Conservation (phyloP, 441 rosid genomes). For the Pelargonium australe region DNA sequence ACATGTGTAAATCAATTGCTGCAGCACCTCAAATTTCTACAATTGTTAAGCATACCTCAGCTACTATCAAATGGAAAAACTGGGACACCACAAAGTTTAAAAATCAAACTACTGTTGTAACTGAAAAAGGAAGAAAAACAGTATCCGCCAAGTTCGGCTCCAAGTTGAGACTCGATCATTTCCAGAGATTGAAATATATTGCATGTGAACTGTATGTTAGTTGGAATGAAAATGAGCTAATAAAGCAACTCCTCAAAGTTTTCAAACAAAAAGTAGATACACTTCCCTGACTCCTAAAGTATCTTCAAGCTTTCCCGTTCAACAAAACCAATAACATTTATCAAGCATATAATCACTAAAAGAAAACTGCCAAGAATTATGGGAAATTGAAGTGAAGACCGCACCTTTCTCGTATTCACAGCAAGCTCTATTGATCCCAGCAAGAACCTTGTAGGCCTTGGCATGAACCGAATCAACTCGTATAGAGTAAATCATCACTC, state of each 20-base stretch:
- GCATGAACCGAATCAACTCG: conserved; percentile 89
- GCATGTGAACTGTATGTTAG: background rate
- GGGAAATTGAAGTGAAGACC: background rate
- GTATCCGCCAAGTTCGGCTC: background rate
- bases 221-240: background rate
- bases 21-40: background rate
- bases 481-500: conserved; percentile 82
- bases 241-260: background rate
- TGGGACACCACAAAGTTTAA: background rate
- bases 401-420: conserved; percentile 56
- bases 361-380: background rate
- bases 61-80: background rate
- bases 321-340: background rate
- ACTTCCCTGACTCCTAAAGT: too few species aligned
- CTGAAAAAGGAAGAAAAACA: too few species aligned
- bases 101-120: background rate
- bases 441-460: conserved; percentile 88
- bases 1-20: background rate
- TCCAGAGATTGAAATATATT: background rate
- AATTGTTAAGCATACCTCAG: background rate
- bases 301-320: background rate
- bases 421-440: conserved; percentile 80
- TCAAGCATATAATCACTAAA: background rate
- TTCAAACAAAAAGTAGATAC: background rate
- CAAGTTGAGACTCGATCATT: background rate